phyloP scores from a whole-genome alignment of 495 filamentous ascomycete genomes.

The Penicillium pulvis region DNA sequence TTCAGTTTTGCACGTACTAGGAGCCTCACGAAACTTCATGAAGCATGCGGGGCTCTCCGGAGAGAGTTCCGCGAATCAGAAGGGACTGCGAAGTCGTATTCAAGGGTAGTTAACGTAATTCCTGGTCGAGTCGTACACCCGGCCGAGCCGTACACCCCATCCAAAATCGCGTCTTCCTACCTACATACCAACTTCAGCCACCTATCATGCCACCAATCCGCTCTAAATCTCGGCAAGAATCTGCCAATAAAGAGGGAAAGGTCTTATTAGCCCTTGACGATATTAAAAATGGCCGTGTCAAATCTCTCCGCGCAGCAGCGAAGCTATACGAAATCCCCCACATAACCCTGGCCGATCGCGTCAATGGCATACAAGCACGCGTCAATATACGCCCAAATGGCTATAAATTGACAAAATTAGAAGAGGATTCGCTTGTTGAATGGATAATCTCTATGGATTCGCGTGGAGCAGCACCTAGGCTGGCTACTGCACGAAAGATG shows the following conservation, averaged over 20 bases:
- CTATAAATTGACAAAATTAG: slow-evolving; percentile 8
- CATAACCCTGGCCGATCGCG: neutral
- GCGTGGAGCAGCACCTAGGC: slow-evolving; percentile 12
- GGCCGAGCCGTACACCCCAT: neutral
- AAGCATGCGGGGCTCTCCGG: too few relatives aligned
- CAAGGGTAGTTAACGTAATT: slow-evolving; percentile 8
- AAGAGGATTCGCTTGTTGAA: slow-evolving; percentile 11
- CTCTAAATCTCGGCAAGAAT: neutral
- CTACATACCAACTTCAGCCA: slow-evolving; percentile 2
- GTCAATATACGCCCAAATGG: neutral
- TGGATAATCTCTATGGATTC: slow-evolving; percentile 10
- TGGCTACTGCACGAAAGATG: slow-evolving; percentile 4
- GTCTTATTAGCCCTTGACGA: slow-evolving; percentile 9
- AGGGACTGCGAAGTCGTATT: too few relatives aligned
- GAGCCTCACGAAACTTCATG: too few relatives aligned
- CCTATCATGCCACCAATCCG: slow-evolving; percentile 11
- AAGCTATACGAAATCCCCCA: neutral
- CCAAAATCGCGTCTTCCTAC: neutral
- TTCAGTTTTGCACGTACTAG: too few relatives aligned
- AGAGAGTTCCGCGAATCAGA: too few relatives aligned
- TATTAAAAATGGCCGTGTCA: slow-evolving; percentile 1
- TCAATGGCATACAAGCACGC: slow-evolving; percentile 1
- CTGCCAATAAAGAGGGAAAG: slow-evolving; percentile 1
- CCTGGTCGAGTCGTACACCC: neutral
- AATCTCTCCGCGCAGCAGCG: neutral